These are phyloP conservation scores for Leptosphaerulina australis DNA, from an alignment of 2,329 filamentous ascomycete genomes.

Conservation along the genomic window DNA sequence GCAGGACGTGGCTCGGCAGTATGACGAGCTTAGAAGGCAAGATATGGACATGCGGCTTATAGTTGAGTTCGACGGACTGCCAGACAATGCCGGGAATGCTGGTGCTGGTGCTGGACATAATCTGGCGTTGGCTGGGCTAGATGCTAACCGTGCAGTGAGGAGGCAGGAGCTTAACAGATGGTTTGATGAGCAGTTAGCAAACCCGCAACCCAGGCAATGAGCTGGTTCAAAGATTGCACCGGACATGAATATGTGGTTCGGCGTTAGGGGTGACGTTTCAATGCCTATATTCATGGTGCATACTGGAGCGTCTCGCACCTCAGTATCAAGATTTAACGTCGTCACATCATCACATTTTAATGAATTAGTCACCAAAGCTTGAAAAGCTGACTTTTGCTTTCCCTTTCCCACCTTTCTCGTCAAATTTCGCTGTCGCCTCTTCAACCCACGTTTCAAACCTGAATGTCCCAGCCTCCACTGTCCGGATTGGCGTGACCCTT, in stretches of 20 bases:
- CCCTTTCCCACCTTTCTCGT: slow-evolving; percentile 19
- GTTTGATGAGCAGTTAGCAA: neutral
- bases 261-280: neutral
- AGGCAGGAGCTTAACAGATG: neutral
- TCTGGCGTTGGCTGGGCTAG: neutral
- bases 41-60: neutral
- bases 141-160: neutral
- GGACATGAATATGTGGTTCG: neutral
- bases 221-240: too few species aligned
- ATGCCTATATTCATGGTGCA: neutral
- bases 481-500: slow-evolving; percentile 65
- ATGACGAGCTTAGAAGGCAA: neutral
- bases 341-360: neutral
- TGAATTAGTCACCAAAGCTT: slow-evolving; percentile 23
- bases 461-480: slow-evolving; percentile 69
- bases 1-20: neutral
- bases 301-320: neutral
- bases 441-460: slow-evolving; percentile 73
- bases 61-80: neutral
- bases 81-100: neutral
- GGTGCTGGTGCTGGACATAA: neutral
- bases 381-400: slow-evolving; percentile 16
- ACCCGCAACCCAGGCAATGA: neutral
- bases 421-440: slow-evolving; percentile 62
- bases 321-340: neutral